These are phyloP conservation scores for Daldinia loculata DNA, from an alignment of 495 filamentous ascomycete genomes.

Conservation along the genomic window DNA sequence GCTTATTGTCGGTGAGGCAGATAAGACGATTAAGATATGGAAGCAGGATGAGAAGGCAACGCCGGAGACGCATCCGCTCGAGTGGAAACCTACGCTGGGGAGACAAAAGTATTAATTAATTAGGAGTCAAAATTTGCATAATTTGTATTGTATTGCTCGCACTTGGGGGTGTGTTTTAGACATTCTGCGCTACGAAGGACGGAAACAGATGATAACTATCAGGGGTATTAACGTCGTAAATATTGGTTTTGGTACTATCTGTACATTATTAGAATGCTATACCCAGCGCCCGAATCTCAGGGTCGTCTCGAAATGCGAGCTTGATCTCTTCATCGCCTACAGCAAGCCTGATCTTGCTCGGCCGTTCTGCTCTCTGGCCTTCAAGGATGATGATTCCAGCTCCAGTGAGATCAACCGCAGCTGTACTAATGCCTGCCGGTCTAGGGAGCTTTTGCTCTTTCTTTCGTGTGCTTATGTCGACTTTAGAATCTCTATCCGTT, in stretches of 20 bases:
- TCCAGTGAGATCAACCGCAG: constrained; percentile 82
- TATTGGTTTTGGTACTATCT: constrained; percentile 2
- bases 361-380: constrained; percentile 77
- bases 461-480: constrained; percentile 10
- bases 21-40: constrained; percentile 99
- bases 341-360: constrained; percentile 83
- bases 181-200: background rate
- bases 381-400: constrained; percentile 89
- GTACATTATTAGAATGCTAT: constrained; percentile 50
- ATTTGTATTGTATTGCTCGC: background rate
- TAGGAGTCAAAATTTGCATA: background rate
- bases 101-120: constrained; percentile 49
- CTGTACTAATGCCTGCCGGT: constrained; percentile 71
- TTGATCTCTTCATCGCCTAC: constrained; percentile 91
- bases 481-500: constrained; percentile 5
- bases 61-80: constrained; percentile 87
- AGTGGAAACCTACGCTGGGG: constrained; percentile 89
- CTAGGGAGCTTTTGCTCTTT: constrained; percentile 45
- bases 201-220: constrained; percentile 1
- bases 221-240: constrained; percentile 9
- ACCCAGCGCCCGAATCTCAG: constrained; percentile 79
- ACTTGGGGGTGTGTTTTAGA: background rate
- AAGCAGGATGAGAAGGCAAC: constrained; percentile 90
- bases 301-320: constrained; percentile 86
- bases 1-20: constrained; percentile 91